Base-by-base conservation (phyloP, 371 early-diverging fungal genomes). In the Mortierella polycephala region DNA sequence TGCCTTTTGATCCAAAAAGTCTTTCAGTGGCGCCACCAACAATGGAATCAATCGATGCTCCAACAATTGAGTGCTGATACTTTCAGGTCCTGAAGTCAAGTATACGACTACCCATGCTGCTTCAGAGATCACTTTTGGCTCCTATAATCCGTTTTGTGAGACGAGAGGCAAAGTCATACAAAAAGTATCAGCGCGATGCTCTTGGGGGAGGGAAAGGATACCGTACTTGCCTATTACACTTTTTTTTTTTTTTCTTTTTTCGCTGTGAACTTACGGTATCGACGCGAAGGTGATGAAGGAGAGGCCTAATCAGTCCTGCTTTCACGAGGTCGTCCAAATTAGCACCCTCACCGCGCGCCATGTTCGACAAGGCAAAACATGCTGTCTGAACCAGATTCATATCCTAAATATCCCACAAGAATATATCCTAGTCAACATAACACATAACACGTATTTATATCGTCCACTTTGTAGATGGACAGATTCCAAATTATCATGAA, bases 361-460 rank as follows among this genome's bases (percentile, higher is more conserved):
- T 69, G 67, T 91, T 92, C n/a, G 93, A 91, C 37, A 93, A 60
- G 5, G 93, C 92, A 82, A 93, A 92, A 76, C 93, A 93, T 9
- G 86, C 87, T 2, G 92, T 90, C 65, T 91, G 90, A n/a, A 91
- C 80, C 46, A 91, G 60, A 8, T 81, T 74, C 45, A 84, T 61
- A 62, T 88, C 85, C 89, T 75, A 45, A 10, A 59, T 47, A 20
- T 39, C 5, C 10, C 16, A 44, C 1, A 40, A 13, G n/a, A n/a
- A n/a, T n/a, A n/a, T n/a, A n/a, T n/a, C n/a, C n/a, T n/a, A n/a
- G n/a, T n/a, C n/a, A n/a, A n/a, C n/a, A n/a, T n/a, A n/a, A n/a
- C n/a, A n/a, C n/a, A n/a, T 39, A 14, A 39, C 12, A 50, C 14
- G 30, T 50, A 9, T n/a, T n/a, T 30, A 30, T 30, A 2, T 2